Base-by-base conservation (phyloP, 2,329 filamentous ascomycete species). In the Lasiodiplodia theobromae region DNA sequence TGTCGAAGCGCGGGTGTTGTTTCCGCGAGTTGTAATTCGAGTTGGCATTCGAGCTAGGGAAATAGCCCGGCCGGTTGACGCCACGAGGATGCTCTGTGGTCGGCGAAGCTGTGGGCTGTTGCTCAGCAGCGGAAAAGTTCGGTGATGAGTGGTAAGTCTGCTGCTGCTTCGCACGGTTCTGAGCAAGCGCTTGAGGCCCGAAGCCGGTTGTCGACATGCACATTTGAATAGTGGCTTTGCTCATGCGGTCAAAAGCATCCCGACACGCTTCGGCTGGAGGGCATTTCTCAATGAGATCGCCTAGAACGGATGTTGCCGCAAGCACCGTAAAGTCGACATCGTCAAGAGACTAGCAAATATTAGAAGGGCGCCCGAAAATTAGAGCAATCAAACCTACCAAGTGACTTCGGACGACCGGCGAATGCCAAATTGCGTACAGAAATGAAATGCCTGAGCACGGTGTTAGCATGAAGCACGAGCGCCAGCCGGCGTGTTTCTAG, bases 321-420 rank as follows among this genome's bases (percentile, higher is more conserved):
- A 97, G 85, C 10, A 98, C 92, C 0, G 95, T 98, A 74, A 97
- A 97, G 77, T 98, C 95, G n/a, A 98, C 94, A 77, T 98, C 95
- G 75, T 98, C 94, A 82, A 97, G 91, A 8, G 91, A 92, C 85
- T 86, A 70, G 60, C 11, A 12, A 6, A 52, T 64, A 34, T 64
- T 64, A 64, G 60, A 52, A 64, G 18, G 18, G 23, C n/a, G 28
- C 60, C 28, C 23, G 44, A 7, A 64, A 21, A 64, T 52, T 64
- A 25, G 60, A n/a, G 21, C 28, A 44, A 52, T 31, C 28, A 38
- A 53, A 84, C 91, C 82, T 87, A 95, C 92, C 79, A 98, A 83
- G 68, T 92, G 89, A 77, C 91, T 94, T 74, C 95, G 88, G 62
- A 98, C 95, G 66, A 93, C 87, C 6, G 93, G 89, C 12, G 95